Evolutionary conservation across 257 asterid genomes (phyloP), one percentile per base, ranked within the genome.

Genomic region (Solanum habrochaites): DNA sequence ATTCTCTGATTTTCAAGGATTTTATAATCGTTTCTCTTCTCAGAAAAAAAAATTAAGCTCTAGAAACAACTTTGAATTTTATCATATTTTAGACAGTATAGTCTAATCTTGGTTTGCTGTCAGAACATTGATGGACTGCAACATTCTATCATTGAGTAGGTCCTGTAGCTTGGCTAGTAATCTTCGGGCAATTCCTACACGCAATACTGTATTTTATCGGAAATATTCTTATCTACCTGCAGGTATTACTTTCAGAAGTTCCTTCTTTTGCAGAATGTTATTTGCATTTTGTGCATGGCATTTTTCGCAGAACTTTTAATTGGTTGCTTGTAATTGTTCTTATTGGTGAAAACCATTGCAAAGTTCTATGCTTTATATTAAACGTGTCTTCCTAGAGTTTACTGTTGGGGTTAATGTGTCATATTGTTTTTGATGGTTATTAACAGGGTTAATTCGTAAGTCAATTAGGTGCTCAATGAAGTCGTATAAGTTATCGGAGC

Each of bases 401-500:
- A 6, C 39, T 37, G 39, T 37, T 37, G 39, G 39, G 39, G 39
- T 37, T 37, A 47, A 80, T 80, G 85, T 64, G 60, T 77, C 32
- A 13, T 84, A 23, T 86, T 88, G 69, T 45, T 66, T 75, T 85
- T 88, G 84, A 85, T 86, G 83, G 82, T 72, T 89, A 16, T 69
- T 88, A 20, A 42, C 87, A 95, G 99, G 93, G 78, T 86, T 93
- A 73, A 80, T 92, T 85, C 78, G 42, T 32, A 91, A 92, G 89
- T 32, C 87, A n/a, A 86, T 92, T 43, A 91, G 62, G 90, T 94
- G 98, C 82, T 91, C 95, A 49, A 97, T 97, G 99, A 95, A 91
- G 94, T 91, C 98, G 31, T 95, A 94, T 83, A 96, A 88, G 95
- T 92, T 97, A 84, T 94, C 98, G 8, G 98, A 95, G 83, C 99